A percentile compares a stretch with the other conserved stretches of the same genome.
Evolutionary conservation across 371 early-diverging fungal genomes (phyloP).

Genomic region (Haplosporangium sp.): DNA sequence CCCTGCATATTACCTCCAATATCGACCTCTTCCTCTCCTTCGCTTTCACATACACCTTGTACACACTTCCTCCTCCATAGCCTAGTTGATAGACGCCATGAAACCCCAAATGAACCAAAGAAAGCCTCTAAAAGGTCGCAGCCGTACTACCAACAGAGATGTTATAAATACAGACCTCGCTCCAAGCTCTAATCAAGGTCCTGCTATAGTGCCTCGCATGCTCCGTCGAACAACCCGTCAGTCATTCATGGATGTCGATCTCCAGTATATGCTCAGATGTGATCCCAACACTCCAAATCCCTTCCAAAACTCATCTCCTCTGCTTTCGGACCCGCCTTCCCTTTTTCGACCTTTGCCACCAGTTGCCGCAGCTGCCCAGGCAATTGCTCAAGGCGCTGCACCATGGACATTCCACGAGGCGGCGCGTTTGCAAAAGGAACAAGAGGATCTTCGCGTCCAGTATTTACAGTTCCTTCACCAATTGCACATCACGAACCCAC

Average conservation of each 20-base stretch:
- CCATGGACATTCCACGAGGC: constrained; percentile 52
- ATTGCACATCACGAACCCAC: constrained; percentile 41
- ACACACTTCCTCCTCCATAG: neutral
- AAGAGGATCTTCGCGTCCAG: constrained; percentile 53
- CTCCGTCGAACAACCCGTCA: constrained; percentile 49
- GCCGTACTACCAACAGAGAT: constrained; percentile 18
- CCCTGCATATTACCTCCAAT: neutral
- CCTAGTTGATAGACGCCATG: constrained; percentile 10
- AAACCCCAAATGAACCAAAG: constrained; percentile 43
- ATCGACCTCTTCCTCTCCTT: neutral
- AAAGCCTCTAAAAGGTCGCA: constrained; percentile 39
- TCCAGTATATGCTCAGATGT: constrained; percentile 40
- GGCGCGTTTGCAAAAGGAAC: constrained; percentile 50
- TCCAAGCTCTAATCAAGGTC: neutral
- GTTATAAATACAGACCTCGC: neutral
- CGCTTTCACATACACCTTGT: neutral
- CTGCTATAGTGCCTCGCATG: constrained; percentile 33
- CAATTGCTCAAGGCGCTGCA: constrained; percentile 47
- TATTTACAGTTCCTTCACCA: constrained; percentile 53
- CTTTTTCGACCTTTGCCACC: constrained; percentile 49
- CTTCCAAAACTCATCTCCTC: constrained; percentile 45
- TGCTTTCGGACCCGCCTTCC: constrained; percentile 54
- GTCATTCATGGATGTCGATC: constrained; percentile 56
- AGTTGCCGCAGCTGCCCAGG: constrained; percentile 47
- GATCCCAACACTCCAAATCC: constrained; percentile 48